Evolutionary conservation across 2,329 filamentous ascomycete genomes (phyloP), one percentile per base, ranked within the genome.

Genomic region (Decorospora gaudefroyi): DNA sequence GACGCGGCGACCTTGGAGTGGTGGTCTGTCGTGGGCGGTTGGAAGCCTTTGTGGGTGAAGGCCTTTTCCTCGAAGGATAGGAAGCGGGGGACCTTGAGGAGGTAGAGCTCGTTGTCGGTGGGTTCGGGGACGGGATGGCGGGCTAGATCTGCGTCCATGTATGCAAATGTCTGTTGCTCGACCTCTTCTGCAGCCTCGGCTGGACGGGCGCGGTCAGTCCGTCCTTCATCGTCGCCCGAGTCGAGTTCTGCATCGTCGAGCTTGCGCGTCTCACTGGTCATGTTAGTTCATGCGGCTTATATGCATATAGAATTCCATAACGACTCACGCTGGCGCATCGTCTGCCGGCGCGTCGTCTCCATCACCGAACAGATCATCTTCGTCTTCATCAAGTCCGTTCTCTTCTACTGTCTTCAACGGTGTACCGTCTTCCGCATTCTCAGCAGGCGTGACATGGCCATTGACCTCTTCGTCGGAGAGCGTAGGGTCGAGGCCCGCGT

Each of bases 51-150:
- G 27, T 82, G 73, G 38, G 83, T 76, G 74, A 86, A 92, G 49
- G 82, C 77, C 47, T 80, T 78, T 12, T 87, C 85, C 28, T 87
- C 77, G 52, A 90, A 78, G 37, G 81, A 81, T 59, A 92, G 74
- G 71, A 91, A 91, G 15, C 80, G 78, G 19, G 88, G 88, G 2
- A 92, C 78, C 55, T 84, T 85, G 59, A 90, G 70, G 4, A 86
- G 77, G 68, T 86, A 85, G 73, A 90, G 86, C 67, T 82, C 81
- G 62, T 84, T 84, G 63, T 90, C 85, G 53, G 80, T 83, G 25
- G 86, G 79, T 61, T 86, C 85, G 10, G 88, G 88, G 10, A 85
- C 74, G 36, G 82, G 78, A 66, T 91, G 88, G 31, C 87, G 80
- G 59, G 80, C 84, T 32, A 90, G 73, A 32, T 82, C 79, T 32